phyloP scores from a whole-genome alignment of 495 filamentous ascomycete species.

The Tuber aestivum region DNA sequence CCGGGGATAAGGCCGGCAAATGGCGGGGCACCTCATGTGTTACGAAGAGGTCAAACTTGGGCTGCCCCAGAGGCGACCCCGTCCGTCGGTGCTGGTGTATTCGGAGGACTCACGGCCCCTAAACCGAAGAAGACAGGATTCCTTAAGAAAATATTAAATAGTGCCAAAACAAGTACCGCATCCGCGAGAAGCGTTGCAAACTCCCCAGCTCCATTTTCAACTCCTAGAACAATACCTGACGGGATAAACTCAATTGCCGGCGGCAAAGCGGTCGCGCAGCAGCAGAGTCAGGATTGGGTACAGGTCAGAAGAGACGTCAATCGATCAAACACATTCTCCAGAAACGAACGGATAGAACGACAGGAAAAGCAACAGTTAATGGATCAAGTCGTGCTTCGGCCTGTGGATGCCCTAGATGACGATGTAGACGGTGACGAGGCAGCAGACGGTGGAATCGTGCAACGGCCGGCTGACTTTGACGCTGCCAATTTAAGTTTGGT shows the following conservation, averaged over 20 bases:
- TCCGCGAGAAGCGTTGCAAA: constrained; percentile 77
- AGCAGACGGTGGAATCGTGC: constrained; percentile 72
- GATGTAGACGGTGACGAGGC: constrained; percentile 87
- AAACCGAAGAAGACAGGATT: constrained; percentile 90
- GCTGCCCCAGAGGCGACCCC: constrained; percentile 19
- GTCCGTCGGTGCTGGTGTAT: constrained; percentile 43
- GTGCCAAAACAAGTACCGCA: constrained; percentile 87
- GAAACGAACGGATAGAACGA: constrained; percentile 76
- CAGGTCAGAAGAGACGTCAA: constrained; percentile 94
- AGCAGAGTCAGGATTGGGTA: constrained; percentile 73
- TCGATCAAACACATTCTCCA: constrained; percentile 82
- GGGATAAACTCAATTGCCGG: constrained; percentile 54
- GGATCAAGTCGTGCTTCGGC: constrained; percentile 78
- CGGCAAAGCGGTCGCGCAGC: constrained; percentile 44
- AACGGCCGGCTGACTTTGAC: constrained; percentile 76
- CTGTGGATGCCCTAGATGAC: constrained; percentile 80
- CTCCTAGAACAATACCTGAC: constrained; percentile 44
- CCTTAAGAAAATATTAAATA: constrained; percentile 92
- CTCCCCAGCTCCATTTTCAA: constrained; percentile 48
- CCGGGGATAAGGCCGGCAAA: constrained; percentile 15
- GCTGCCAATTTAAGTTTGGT: constrained; percentile 74
- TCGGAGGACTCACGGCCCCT: constrained; percentile 77
- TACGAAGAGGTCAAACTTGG: constrained; percentile 40
- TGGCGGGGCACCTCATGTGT: constrained; percentile 1
- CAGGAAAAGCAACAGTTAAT: constrained; percentile 93